Conservation (phyloP, 2,329 filamentous ascomycete species). For the Sclerotinia subarctica region DNA sequence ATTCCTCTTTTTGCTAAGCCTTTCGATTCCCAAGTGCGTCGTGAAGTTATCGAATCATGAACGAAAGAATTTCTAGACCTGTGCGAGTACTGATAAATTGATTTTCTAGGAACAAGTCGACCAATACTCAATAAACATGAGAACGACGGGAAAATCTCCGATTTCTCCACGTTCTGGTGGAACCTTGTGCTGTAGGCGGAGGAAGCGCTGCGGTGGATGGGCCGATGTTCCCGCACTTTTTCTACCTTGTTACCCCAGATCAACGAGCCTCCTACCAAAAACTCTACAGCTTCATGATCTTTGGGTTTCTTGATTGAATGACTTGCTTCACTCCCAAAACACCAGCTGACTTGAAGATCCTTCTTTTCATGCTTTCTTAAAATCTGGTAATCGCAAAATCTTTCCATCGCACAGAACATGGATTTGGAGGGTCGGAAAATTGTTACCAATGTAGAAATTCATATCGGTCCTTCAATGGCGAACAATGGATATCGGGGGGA, state of each 20-base stretch:
- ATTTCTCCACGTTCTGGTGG: constrained; percentile 15
- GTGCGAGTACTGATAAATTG: constrained; percentile 9
- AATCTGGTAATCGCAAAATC: neutral
- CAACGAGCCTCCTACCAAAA: constrained; percentile 15
- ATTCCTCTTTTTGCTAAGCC: neutral
- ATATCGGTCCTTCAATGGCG: constrained; percentile 22
- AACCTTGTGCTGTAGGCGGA: constrained; percentile 6
- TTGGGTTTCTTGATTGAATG: neutral
- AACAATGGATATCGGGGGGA: constrained; percentile 7
- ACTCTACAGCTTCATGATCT: neutral
- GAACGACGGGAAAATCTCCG: neutral
- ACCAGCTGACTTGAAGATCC: constrained; percentile 21
- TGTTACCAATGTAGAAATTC: constrained; percentile 16
- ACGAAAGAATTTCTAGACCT: neutral
- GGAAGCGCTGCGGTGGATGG: constrained; percentile 19
- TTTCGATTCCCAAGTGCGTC: neutral
- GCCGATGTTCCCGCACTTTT: constrained; percentile 19
- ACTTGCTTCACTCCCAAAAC: constrained; percentile 3
- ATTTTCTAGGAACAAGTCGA: neutral
- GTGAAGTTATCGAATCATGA: constrained; percentile 10
- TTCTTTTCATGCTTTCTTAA: neutral
- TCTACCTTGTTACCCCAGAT: constrained; percentile 19
- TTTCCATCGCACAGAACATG: neutral
- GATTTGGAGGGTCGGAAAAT: constrained; percentile 6
- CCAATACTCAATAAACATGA: neutral